phyloP scores from a whole-genome alignment of 2,329 filamentous ascomycete species.

The Epichloe sylvatica region DNA sequence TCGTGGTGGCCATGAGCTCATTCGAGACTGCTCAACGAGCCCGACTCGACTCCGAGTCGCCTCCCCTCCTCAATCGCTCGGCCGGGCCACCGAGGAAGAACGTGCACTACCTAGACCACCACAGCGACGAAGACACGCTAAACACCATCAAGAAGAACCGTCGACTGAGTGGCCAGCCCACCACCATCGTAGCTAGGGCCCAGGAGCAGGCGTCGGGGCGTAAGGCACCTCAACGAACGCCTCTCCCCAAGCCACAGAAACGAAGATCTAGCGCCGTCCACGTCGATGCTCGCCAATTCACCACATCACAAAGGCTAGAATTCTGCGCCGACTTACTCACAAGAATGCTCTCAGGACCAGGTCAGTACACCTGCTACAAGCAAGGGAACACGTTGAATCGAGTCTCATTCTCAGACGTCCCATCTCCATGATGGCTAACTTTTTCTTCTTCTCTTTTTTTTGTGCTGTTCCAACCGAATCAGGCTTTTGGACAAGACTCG shows the following conservation, averaged over 20 bases:
- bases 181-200: conserved; percentile 4
- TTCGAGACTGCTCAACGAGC: conserved; percentile 25
- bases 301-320: conserved; percentile 33
- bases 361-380: conserved; percentile 19
- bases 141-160: conserved; percentile 26
- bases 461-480: background rate
- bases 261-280: conserved; percentile 20
- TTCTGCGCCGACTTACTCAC: conserved; percentile 45
- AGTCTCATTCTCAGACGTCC: background rate
- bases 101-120: conserved; percentile 29
- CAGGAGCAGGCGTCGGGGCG: conserved; percentile 15
- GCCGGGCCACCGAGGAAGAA: conserved; percentile 26
- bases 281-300: conserved; percentile 19
- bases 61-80: conserved; percentile 6
- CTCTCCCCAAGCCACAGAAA: conserved; percentile 23
- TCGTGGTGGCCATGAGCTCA: conserved; percentile 48
- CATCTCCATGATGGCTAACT: background rate
- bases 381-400: background rate
- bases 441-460: background rate
- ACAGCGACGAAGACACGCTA: conserved; percentile 6
- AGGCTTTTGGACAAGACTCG: conserved; percentile 55
- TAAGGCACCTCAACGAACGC: conserved; percentile 14
- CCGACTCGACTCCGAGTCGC: conserved; percentile 9
- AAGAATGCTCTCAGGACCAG: conserved; percentile 48
- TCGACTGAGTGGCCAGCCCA: conserved; percentile 19